phyloP scores from a whole-genome alignment of 2,329 filamentous ascomycete species.

The Aspergillus candidus region DNA sequence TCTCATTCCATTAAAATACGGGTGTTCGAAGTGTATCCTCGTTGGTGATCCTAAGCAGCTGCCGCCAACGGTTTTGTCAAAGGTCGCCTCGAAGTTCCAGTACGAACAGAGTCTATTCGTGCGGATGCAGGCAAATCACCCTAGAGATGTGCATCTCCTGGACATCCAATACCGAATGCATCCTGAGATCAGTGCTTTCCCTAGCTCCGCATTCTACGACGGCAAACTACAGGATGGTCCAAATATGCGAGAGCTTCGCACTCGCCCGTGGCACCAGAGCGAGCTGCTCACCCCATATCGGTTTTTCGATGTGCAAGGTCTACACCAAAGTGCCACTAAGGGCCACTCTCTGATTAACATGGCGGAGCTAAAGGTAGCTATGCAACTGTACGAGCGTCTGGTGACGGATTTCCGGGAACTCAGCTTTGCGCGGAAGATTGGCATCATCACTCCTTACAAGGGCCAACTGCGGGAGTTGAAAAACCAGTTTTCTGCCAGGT shows the following conservation, averaged over 20 bases:
- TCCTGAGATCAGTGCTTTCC: slow-evolving; percentile 88
- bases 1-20: slow-evolving; percentile 94
- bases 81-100: slow-evolving; percentile 83
- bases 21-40: slow-evolving; percentile 91
- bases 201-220: slow-evolving; percentile 89
- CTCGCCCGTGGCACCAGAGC: slow-evolving; percentile 79
- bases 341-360: slow-evolving; percentile 88
- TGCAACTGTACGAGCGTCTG: slow-evolving; percentile 77
- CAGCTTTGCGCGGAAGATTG: slow-evolving; percentile 76
- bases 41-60: slow-evolving; percentile 97
- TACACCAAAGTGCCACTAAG: slow-evolving; percentile 71
- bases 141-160: slow-evolving; percentile 83
- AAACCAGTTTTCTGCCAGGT: slow-evolving; percentile 63
- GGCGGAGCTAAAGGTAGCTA: slow-evolving; percentile 77
- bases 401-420: slow-evolving; percentile 62
- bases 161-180: slow-evolving; percentile 99
- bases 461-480: slow-evolving; percentile 80
- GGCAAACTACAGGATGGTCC: slow-evolving; percentile 76
- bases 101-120: slow-evolving; percentile 99
- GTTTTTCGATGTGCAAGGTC: slow-evolving; percentile 92
- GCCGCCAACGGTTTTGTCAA: slow-evolving; percentile 90
- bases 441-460: slow-evolving; percentile 97
- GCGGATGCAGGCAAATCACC: slow-evolving; percentile 91
- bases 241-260: slow-evolving; percentile 70
- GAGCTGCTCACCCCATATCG: slow-evolving; percentile 82